Conservation (phyloP, 345 rosid species). For the Zanthoxylum bungeanum region DNA sequence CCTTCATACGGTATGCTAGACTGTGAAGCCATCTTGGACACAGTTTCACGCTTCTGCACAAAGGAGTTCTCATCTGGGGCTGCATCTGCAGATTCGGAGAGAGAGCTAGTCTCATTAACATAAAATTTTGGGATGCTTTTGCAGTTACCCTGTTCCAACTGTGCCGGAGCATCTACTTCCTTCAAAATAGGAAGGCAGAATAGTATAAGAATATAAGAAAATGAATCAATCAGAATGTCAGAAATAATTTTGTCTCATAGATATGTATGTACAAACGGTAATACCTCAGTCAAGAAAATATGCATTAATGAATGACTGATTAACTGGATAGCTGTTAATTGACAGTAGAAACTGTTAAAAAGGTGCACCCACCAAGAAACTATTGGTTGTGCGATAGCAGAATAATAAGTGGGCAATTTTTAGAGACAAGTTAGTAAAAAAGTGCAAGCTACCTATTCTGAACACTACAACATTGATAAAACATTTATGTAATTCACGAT, state of each 20-base stretch:
- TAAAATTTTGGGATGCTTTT: conserved; percentile 28
- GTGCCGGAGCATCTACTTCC: conserved; percentile 34
- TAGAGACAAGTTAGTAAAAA: neutral
- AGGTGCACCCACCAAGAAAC: neutral
- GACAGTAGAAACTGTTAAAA: neutral
- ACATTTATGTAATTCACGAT: neutral
- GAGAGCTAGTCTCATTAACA: conserved; percentile 51
- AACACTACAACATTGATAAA: neutral
- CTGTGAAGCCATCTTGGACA: conserved; percentile 33
- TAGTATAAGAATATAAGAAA: conserved; percentile 10
- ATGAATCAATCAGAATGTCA: conserved; percentile 1
- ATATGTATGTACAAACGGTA: neutral
- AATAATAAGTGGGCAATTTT: neutral
- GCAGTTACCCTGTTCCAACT: conserved; percentile 14
- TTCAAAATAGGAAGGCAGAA: conserved; percentile 14
- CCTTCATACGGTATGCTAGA: conserved; percentile 36
- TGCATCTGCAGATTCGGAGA: conserved; percentile 60
- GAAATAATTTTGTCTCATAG: neutral
- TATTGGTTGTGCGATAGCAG: too few species aligned
- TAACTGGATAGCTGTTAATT: neutral
- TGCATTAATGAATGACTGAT: conserved; percentile 3
- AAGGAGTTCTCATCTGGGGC: conserved; percentile 52
- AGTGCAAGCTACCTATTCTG: neutral
- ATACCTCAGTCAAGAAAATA: neutral
- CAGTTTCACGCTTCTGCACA: conserved; percentile 24